Base-by-base conservation (phyloP, 495 filamentous ascomycete genomes). In the Penicillium diatomitis region DNA sequence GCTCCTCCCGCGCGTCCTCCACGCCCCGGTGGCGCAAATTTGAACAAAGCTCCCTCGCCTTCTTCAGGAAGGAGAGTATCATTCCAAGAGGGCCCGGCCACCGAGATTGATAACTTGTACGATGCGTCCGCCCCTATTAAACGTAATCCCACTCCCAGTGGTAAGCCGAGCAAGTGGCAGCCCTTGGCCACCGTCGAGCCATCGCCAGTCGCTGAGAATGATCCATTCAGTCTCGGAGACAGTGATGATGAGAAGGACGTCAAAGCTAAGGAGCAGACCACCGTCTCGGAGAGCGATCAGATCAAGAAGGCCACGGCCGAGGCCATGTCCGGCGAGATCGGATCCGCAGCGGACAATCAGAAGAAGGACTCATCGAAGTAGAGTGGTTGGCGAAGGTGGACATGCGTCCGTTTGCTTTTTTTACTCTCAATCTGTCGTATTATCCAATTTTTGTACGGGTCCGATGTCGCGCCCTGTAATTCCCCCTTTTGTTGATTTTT, bases 171-270 rank as follows among this genome's bases (percentile, higher is more conserved):
- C 75, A 98, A 98, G 71, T 98, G 92, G 92, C 91, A 98, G 65
- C 92, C 94, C 10, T 70, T 98, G 45, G 86, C 88, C 32, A 80
- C 84, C 1, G 81, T 95, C 5, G 90, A 94, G 39, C 92, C 94
- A 4, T 85, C 80, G 44, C 92, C 94, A 32, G 83, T 91, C 39
- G 81, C 79, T 7, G 91, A 98, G 52, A 87, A 94, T 56, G 92
- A 98, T 60, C 92, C 92, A 0, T 98, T 98, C 67, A 95, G 88
- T 56, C 78, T 98, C 7, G 92, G 92, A 2, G 92, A 98, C 58
- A 95, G 90, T 56, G 88, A 95, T 50, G 92, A 97, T 43, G 94
- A 97, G 67, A 85, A 86, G 52, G 90, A 89, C n/a, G 64, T 73
- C 10, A 88, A 86, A 65, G 59, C 73, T 34, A 84, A 84, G 55